Evolutionary conservation across 164 flowering plant species (phyloP), one percentile per base, ranked within the genome.

Genomic region (Echeveria elegans): DNA sequence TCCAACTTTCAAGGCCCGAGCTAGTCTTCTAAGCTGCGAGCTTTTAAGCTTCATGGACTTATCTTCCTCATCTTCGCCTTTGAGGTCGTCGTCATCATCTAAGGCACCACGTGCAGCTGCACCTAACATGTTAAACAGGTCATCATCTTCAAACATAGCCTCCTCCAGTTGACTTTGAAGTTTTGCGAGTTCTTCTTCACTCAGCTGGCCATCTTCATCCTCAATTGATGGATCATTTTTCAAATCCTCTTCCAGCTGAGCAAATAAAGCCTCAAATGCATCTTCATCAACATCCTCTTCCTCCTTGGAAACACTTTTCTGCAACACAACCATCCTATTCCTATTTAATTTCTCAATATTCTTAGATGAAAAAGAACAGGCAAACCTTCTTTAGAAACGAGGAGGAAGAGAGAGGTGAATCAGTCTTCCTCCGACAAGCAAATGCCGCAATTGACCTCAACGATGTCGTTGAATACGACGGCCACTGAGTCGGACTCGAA

Each of bases 11-110:
- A 95, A 74, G 50, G 97, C 99, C 67, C 71, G 73, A 59, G 97
- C 97, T 74, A 95, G 70, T 68, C 92, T 80, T 60, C 82, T 72
- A 66, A 88, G 84, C 70, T 95, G 97, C 99, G 97, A 95, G 71
- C 70, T 85, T 84, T 78, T 95, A 21, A 95, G 91, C 72, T 85
- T 76, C 64, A 77, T 66, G 14, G 85, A 89, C 61, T n/a, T 68
- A 64, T 82, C 85, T 32, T 79, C 85, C 1, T 81, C 86, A 30
- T 63, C 29, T 8, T 63, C 66, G 7, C 9, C 66, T 8, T 63
- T 45, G 28, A 16, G 21, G 2, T 36, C 40, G 0, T 38, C 70
- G 1, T 70, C 69, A 23, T 66, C 69, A 43, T 50, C 73, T 36
- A 37, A 71, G 9, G 30, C 24, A 29, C 53, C 74, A 50, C 53